Conservation (phyloP, 2,329 filamentous ascomycete species). For the Bipolaris sorokiniana region DNA sequence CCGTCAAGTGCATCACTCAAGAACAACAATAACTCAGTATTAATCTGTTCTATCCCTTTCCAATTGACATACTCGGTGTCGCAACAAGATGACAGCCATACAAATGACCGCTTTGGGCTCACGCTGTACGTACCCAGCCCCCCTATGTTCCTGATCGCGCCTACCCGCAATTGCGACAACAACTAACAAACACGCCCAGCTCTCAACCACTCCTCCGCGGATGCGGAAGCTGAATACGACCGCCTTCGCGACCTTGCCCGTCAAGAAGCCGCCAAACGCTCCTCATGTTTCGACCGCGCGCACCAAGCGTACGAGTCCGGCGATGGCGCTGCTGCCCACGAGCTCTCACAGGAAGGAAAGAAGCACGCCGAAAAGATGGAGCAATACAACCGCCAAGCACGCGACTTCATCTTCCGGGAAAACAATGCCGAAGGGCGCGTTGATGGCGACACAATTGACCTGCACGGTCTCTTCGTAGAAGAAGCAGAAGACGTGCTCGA, state of each 20-base stretch:
- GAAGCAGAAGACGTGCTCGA: conserved; percentile 92
- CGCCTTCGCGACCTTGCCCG: conserved; percentile 83
- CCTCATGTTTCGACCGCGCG: conserved; percentile 70
- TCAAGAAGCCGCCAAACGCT: conserved; percentile 78
- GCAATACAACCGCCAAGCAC: conserved; percentile 86
- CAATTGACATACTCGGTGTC: conserved; percentile 13
- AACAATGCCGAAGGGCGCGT: conserved; percentile 84
- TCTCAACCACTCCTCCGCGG: conserved; percentile 43
- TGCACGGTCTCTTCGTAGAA: conserved; percentile 93
- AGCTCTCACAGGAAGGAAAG: conserved; percentile 85
- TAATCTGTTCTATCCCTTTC: conserved; percentile 3
- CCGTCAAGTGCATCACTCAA: conserved; percentile 9
- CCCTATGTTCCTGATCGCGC: conserved; percentile 1
- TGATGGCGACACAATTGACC: conserved; percentile 81
- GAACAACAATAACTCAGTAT: conserved; percentile 25
- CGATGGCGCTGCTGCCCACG: conserved; percentile 82
- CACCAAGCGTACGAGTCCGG: conserved; percentile 82
- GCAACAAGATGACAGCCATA: conserved; percentile 36
- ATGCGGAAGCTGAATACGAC: conserved; percentile 83
- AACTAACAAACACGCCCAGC: conserved; percentile 26
- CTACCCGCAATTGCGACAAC: background rate
- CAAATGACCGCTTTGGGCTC: conserved; percentile 47
- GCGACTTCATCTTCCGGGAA: conserved; percentile 92
- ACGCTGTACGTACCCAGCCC: conserved; percentile 34
- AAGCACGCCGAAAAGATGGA: conserved; percentile 83